Conservation (phyloP, 2,329 filamentous ascomycete genomes). For the Paradendryphiella salina region DNA sequence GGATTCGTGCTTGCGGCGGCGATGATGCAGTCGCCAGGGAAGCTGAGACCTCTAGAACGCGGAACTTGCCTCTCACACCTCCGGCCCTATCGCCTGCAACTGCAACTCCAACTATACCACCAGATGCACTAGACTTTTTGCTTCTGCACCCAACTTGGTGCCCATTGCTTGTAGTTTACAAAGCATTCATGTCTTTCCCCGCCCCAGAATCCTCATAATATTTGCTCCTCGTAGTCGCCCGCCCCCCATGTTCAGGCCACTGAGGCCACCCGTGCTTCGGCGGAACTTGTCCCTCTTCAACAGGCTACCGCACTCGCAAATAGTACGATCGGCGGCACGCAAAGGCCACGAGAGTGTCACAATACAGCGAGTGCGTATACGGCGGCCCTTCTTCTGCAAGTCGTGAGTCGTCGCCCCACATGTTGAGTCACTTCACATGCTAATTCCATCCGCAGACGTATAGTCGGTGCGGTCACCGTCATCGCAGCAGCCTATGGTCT, state of each 20-base stretch:
- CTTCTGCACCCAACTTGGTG: background rate
- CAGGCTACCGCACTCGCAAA: constrained; percentile 26
- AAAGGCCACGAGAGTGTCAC: constrained; percentile 38
- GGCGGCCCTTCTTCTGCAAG: constrained; percentile 42
- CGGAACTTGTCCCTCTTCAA: constrained; percentile 45
- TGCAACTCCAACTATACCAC: background rate
- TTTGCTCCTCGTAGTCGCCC: constrained; percentile 18
- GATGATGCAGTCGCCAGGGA: constrained; percentile 33
- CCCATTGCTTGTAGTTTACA: background rate
- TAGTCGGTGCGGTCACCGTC: constrained; percentile 30
- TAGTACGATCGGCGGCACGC: constrained; percentile 33
- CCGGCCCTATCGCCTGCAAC: constrained; percentile 4
- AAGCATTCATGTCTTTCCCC: constrained; percentile 25
- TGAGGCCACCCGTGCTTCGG: constrained; percentile 44
- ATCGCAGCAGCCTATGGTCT: constrained; percentile 25
- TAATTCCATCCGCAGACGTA: constrained; percentile 25
- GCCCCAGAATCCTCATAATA: constrained; percentile 16
- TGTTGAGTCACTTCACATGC: constrained; percentile 1
- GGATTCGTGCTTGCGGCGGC: constrained; percentile 26
- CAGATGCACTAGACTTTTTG: background rate
- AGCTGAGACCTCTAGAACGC: constrained; percentile 16
- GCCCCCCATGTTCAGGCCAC: constrained; percentile 45
- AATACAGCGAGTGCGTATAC: constrained; percentile 50
- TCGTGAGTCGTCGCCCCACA: constrained; percentile 34
- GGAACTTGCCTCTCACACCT: constrained; percentile 20